Evolutionary conservation across 805 yeast genomes (phyloP), one percentile per base, ranked within the genome.

Genomic region (Komagataella phaffii): DNA sequence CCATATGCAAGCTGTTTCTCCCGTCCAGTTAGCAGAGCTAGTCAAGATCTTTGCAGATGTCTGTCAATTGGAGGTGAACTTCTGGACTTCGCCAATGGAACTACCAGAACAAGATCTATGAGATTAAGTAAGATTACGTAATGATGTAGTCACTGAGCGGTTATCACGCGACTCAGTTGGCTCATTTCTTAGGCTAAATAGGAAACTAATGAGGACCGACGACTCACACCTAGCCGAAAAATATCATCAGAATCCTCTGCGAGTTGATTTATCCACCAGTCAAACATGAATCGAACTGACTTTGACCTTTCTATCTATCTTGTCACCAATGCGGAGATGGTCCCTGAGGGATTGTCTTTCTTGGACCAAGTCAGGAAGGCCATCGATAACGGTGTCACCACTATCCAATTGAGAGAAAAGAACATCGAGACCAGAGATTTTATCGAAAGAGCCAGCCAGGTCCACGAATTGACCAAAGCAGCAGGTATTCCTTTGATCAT

Each of bases 361-460:
- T 61, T 74, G 23, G 73, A 74, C 1, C 95, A 83, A 58, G 88
- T 88, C 3, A 70, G 74, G 56, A 71, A 66, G 21, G 79, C 95
- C 0, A 68, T 88, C 40, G 66, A 73, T 4, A 80, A 79, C 51
- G 96, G 96, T 2, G 90, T 79, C 4, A 87, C 95, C 0, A 57
- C 88, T 14, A 83, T 89, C 2, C 97, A 89, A 65, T 68, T 90
- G 50, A 77, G 97, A 50, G 97, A 90, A 61, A 89, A 89, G 63
- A 66, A 76, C 1, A 63, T 80, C 7, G 84, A 78, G 53, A 88
- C 96, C 0, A 70, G 76, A 24, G 82, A 72, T 3, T 88, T 89
- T 61, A 71, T 88, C 19, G 69, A 68, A 45, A 68, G 80, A 47
- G 96, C 96, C 0, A 47, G 58, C 18, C 64, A 66, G 44, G 76